These are phyloP conservation scores for Stagonosporopsis chrysanthemi DNA, from an alignment of 2,329 filamentous ascomycete species.

Conservation along the genomic window DNA sequence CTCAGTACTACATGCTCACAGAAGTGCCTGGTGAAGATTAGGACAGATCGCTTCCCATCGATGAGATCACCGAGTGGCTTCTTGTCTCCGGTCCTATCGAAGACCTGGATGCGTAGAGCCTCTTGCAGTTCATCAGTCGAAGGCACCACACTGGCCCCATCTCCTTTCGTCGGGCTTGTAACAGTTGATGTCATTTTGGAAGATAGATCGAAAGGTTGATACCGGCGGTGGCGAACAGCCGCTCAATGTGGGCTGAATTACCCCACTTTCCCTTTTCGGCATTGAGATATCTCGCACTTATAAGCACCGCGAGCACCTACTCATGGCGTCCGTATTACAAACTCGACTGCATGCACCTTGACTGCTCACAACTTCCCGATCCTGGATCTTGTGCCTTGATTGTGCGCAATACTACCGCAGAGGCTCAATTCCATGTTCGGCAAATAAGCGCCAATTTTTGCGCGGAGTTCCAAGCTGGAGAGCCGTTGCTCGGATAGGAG, in stretches of 20 bases:
- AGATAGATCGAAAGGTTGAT: neutral
- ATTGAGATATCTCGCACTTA: neutral
- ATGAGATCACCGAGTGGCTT: conserved; percentile 23
- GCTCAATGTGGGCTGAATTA: neutral
- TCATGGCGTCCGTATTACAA: too few species aligned
- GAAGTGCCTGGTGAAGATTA: conserved; percentile 35
- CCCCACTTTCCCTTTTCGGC: neutral
- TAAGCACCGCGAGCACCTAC: too few species aligned
- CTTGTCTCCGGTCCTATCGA: conserved; percentile 26
- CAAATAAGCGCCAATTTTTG: too few species aligned
- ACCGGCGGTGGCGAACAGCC: neutral
- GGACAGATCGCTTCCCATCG: conserved; percentile 23
- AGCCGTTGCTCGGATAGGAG: too few species aligned
- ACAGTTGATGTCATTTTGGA: neutral
- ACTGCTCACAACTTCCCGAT: too few species aligned
- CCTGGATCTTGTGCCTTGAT: too few species aligned
- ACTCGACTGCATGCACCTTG: too few species aligned
- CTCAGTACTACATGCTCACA: conserved; percentile 15
- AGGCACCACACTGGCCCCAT: neutral
- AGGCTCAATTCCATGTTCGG: too few species aligned
- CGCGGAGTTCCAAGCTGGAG: too few species aligned
- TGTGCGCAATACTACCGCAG: too few species aligned
- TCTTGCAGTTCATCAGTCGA: conserved; percentile 20
- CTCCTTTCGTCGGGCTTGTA: too few species aligned
- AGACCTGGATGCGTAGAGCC: conserved; percentile 26